A percentile compares a stretch with the other conserved stretches of the same genome.
phyloP scores from a whole-genome alignment of 176 grass and related monocot genomes.

The Aegilops tauschii region DNA sequence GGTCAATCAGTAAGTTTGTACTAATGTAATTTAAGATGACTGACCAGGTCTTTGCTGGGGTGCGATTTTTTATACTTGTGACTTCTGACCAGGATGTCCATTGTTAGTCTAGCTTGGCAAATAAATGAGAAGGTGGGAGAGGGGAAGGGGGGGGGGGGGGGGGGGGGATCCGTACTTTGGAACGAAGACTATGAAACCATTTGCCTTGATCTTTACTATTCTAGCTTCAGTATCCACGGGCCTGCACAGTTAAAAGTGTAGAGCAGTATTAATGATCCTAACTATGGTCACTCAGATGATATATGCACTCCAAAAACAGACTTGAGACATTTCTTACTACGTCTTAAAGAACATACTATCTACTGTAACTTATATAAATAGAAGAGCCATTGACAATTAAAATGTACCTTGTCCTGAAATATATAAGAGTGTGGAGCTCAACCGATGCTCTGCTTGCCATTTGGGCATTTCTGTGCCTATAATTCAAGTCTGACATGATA shows the following conservation, averaged over 20 bases:
- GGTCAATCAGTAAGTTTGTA: not conserved
- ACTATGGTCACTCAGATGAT: not conserved
- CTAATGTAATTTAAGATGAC: not conserved
- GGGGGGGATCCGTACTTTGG: slow-evolving; percentile 61
- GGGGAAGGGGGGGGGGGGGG: not conserved
- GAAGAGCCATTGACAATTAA: not conserved
- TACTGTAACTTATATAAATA: slow-evolving; percentile 7
- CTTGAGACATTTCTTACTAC: slow-evolving; percentile 13
- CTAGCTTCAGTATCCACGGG: slow-evolving; percentile 87
- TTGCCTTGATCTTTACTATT: slow-evolving; percentile 98
- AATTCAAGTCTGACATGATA: slow-evolving; percentile 70
- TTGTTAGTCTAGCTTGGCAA: not conserved
- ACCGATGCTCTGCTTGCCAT: slow-evolving; percentile 97
- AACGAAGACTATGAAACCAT: slow-evolving; percentile 96
- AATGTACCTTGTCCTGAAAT: slow-evolving; percentile 90
- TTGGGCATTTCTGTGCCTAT: slow-evolving; percentile 94
- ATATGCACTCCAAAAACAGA: slow-evolving; percentile 15
- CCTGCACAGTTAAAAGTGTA: slow-evolving; percentile 43
- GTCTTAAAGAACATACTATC: not conserved
- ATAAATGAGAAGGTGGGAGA: not conserved
- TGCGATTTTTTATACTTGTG: not conserved
- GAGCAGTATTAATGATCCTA: not conserved
- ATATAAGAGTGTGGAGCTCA: slow-evolving; percentile 95
- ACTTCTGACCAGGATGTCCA: not conserved
- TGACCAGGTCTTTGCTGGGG: not conserved